Evolutionary conservation across 441 rosid genomes (phyloP).

Genomic region (Hura crepitans): DNA sequence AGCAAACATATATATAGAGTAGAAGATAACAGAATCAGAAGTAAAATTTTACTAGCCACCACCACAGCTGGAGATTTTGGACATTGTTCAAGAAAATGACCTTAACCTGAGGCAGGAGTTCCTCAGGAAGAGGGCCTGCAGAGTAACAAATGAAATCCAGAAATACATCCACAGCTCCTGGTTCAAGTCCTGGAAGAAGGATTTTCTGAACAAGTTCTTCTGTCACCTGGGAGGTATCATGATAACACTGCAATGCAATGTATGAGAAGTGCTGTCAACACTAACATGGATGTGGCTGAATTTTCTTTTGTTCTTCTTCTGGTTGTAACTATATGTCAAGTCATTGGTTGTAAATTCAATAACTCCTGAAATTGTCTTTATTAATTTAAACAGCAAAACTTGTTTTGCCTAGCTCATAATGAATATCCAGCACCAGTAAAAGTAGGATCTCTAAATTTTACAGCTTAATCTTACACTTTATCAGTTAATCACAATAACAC

Average conservation of each 20-base stretch:
- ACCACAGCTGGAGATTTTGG: background rate
- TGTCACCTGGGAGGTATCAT: slow-evolving; percentile 73
- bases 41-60: background rate
- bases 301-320: background rate
- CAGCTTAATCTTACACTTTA: background rate
- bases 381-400: background rate
- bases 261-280: slow-evolving; percentile 13
- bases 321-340: background rate
- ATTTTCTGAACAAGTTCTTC: slow-evolving; percentile 77
- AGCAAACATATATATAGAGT: background rate
- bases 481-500: background rate
- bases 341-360: background rate
- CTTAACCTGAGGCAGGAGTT: slow-evolving; percentile 71
- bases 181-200: slow-evolving; percentile 78
- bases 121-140: slow-evolving; percentile 86
- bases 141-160: slow-evolving; percentile 91
- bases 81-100: slow-evolving; percentile 32
- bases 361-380: background rate
- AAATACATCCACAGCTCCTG: slow-evolving; percentile 82
- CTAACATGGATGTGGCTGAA: background rate
- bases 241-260: slow-evolving; percentile 59
- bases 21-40: slow-evolving; percentile 11
- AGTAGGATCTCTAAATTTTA: background rate
- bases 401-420: background rate
- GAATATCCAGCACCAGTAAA: background rate